These are phyloP conservation scores for Diaporthe ampelina DNA, from an alignment of 2,329 filamentous ascomycete species.

Conservation along the genomic window DNA sequence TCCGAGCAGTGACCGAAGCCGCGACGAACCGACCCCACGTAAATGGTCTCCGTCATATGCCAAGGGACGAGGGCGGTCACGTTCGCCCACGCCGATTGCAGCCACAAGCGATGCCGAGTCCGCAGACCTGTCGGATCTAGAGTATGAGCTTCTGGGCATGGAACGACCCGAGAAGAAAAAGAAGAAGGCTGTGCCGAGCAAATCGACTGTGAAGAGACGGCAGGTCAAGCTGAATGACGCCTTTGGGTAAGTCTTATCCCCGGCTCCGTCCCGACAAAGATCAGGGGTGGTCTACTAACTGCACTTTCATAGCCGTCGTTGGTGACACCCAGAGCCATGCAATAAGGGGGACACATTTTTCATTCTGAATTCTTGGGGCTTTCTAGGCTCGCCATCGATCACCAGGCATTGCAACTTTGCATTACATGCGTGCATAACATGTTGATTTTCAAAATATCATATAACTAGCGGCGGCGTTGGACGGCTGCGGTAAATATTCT, in stretches of 20 bases:
- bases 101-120: constrained; percentile 38
- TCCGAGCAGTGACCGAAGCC: constrained; percentile 15
- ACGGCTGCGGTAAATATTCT: constrained; percentile 11
- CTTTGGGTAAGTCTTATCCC: constrained; percentile 34
- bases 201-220: constrained; percentile 28
- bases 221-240: constrained; percentile 39
- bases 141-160: constrained; percentile 41
- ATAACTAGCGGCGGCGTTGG: constrained; percentile 26
- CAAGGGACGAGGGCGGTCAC: constrained; percentile 27
- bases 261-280: neutral
- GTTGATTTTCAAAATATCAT: constrained; percentile 10
- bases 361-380: neutral
- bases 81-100: constrained; percentile 24
- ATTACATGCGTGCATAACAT: neutral
- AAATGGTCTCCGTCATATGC: constrained; percentile 32
- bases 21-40: constrained; percentile 9
- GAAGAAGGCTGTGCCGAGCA: constrained; percentile 33
- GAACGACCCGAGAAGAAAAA: constrained; percentile 36
- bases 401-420: constrained; percentile 1
- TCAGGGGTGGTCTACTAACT: neutral
- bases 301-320: constrained; percentile 27
- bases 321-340: neutral
- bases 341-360: neutral
- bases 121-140: constrained; percentile 40
- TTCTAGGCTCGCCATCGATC: neutral